A percentile compares a stretch with the other conserved stretches of the same genome.
Evolutionary conservation across 306 rosid species (phyloP).

Genomic region (Vigna mungo): DNA sequence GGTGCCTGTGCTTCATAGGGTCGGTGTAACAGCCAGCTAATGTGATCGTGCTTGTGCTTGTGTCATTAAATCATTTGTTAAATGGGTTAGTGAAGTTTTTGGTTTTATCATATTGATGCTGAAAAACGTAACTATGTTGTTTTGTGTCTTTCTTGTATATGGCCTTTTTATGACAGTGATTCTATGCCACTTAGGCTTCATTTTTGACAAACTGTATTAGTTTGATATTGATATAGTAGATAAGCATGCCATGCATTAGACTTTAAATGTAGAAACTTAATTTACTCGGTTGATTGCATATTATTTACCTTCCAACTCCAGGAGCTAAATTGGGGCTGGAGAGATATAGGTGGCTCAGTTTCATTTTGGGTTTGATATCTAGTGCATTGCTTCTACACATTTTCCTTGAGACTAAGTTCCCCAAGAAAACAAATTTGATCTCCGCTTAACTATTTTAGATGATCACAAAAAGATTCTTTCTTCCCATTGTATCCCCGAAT

Average conservation of each 20-base stretch:
- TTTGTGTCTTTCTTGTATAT: neutral
- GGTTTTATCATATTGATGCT: conserved; percentile 9
- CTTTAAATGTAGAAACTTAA: conserved; percentile 9
- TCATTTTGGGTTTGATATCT: neutral
- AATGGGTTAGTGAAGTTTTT: conserved; percentile 4
- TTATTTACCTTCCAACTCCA: conserved; percentile 12
- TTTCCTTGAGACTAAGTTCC: neutral
- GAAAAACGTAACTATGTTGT: neutral
- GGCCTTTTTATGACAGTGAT: conserved; percentile 1
- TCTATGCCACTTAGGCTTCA: neutral
- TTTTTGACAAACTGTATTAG: conserved; percentile 3
- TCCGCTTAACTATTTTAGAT: conserved; percentile 23
- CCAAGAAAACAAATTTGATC: conserved; percentile 22
- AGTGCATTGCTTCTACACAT: neutral
- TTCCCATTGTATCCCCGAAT: conserved; percentile 32
- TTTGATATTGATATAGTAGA: neutral
- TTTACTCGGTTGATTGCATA: conserved; percentile 14
- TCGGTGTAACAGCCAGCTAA: no score
- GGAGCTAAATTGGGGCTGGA: conserved; percentile 5
- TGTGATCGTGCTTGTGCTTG: no score
- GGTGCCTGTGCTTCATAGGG: no score
- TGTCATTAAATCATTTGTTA: neutral
- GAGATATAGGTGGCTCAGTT: conserved; percentile 3
- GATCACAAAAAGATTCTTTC: conserved; percentile 14
- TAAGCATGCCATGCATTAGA: neutral